phyloP scores from a whole-genome alignment of 805 yeast genomes.

The Kodamaea kaohsiungensis region DNA sequence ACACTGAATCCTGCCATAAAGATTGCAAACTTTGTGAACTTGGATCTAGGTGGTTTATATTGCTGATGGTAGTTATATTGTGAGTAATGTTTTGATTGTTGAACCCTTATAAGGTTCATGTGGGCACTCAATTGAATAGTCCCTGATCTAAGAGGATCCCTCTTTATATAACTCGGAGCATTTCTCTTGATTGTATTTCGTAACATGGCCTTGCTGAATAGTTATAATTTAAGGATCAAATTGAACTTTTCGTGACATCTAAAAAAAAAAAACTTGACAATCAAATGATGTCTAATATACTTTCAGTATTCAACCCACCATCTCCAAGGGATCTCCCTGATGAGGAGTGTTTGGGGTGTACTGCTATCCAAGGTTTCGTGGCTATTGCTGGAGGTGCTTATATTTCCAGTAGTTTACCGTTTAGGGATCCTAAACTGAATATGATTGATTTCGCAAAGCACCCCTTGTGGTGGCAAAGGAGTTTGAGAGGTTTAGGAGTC shows the following conservation, averaged over 20 bases:
- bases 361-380: slow-evolving; percentile 60
- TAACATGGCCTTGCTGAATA: neutral
- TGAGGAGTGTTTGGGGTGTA: slow-evolving; percentile 66
- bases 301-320: slow-evolving; percentile 54
- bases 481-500: slow-evolving; percentile 55
- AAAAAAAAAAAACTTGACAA: neutral
- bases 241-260: neutral
- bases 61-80: slow-evolving; percentile 19
- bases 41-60: slow-evolving; percentile 11
- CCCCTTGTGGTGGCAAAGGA: slow-evolving; percentile 64
- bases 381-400: slow-evolving; percentile 64
- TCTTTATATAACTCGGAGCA: neutral
- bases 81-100: neutral
- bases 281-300: slow-evolving; percentile 46
- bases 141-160: neutral
- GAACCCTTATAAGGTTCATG: neutral
- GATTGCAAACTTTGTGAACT: slow-evolving; percentile 5
- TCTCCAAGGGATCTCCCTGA: slow-evolving; percentile 40
- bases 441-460: slow-evolving; percentile 31
- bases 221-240: neutral
- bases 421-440: slow-evolving; percentile 46
- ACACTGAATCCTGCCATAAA: slow-evolving; percentile 14
- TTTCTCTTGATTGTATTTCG: neutral
- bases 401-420: slow-evolving; percentile 57
- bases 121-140: neutral